A percentile compares a stretch with the other conserved stretches of the same genome.
phyloP scores from a whole-genome alignment of 2,329 filamentous ascomycete genomes.

The Didymella segeticola region DNA sequence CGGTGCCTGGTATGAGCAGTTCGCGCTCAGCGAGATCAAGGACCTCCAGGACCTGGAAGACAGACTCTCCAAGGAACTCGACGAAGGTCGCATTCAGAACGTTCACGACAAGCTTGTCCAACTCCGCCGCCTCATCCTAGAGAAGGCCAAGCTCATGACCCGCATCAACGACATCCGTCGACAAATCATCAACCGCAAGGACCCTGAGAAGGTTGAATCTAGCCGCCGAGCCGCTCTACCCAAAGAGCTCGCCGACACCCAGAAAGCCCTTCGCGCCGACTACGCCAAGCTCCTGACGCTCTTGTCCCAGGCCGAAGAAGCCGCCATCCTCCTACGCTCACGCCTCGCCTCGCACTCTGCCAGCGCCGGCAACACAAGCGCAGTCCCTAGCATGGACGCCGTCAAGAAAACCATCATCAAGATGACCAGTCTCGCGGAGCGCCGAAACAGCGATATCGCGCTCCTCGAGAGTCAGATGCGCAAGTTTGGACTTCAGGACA shows the following conservation, averaged over 20 bases:
- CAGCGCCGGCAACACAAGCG: conserved; percentile 53
- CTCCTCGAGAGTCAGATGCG: conserved; percentile 87
- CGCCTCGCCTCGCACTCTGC: conserved; percentile 68
- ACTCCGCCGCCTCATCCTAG: conserved; percentile 71
- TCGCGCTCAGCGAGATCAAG: conserved; percentile 78
- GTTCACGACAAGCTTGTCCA: conserved; percentile 72
- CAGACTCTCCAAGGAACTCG: conserved; percentile 69
- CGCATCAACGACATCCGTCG: conserved; percentile 81
- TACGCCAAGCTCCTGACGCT: conserved; percentile 76
- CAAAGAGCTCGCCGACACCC: conserved; percentile 81
- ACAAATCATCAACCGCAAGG: conserved; percentile 72
- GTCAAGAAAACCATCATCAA: conserved; percentile 90
- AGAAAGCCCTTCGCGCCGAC: conserved; percentile 80
- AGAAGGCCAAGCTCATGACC: conserved; percentile 70
- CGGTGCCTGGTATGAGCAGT: conserved; percentile 64
- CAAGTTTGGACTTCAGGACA: conserved; percentile 59
- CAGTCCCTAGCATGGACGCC: conserved; percentile 84
- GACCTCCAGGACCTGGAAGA: conserved; percentile 68
- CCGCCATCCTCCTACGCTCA: conserved; percentile 77
- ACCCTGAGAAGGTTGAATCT: conserved; percentile 70
- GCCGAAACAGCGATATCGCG: conserved; percentile 88
- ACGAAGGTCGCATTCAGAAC: conserved; percentile 71
- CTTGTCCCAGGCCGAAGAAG: conserved; percentile 80
- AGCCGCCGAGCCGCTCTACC: conserved; percentile 77
- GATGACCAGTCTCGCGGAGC: conserved; percentile 92